Base-by-base conservation (phyloP, 257 asterid genomes). In the Verbena officinalis region DNA sequence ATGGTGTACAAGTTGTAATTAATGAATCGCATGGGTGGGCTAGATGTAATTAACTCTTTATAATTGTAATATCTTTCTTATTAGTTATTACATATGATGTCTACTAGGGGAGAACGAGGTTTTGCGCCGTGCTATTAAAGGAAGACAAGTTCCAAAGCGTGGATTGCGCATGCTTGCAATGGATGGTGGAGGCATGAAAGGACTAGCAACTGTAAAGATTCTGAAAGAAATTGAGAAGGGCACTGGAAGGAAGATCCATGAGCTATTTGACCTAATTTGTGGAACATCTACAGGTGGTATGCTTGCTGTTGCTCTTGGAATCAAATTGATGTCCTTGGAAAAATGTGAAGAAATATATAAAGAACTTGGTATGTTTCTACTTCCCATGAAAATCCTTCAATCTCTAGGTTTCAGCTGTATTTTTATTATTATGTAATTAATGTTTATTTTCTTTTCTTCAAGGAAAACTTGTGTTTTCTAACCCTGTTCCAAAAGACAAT, bases 121-220 rank as follows among this genome's bases (percentile, higher is more conserved):
- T 70, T 80, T 94, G 68, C 89, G 99, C 57, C 96, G 98, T 71
- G 95, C 97, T 74, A 81, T 87, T 46, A 83, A 74, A 75, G 97
- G 95, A 68, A 83, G 84, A 73, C 90, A 80, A 71, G 88, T 90
- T 20, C 92, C 97, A 22, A 94, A 90, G 69, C 91, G 88, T 70
- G 97, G 99, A 36, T 66, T 94, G 75, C 93, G 96, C 67, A 88
- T 94, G 74, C 95, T 94, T 71, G 40, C 97, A 61, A 90, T 94
- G 99, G 99, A 94, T 79, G 99, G 99, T 59, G 99, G 99, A 17
- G 99, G 99, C 77, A 94, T 94, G 99, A 94, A 94, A 82, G 97
- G 99, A 76, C 81, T 94, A 76, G 96, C 95, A 51, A 94, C 99
- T 16, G 95, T 94, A 62, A 83, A 78, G 83, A 88, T 94, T 81